phyloP scores from a whole-genome alignment of 2,329 filamentous ascomycete genomes.

The Hypoxylon sp. region DNA sequence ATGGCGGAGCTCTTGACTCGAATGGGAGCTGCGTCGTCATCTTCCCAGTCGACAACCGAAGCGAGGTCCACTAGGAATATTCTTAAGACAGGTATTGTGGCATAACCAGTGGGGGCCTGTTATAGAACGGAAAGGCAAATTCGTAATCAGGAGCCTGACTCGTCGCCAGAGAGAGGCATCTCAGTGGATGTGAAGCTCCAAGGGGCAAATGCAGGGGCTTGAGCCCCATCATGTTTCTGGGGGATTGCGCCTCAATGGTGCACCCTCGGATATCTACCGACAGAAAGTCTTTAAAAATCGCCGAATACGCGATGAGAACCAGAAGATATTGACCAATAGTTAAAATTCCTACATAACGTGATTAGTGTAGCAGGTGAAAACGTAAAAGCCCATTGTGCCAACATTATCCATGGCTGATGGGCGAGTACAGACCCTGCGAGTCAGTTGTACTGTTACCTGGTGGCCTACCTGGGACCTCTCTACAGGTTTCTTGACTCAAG shows the following conservation, averaged over 20 bases:
- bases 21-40: conserved; percentile 43
- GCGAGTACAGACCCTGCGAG: background rate
- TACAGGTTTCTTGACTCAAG: background rate
- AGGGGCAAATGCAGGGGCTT: conserved; percentile 44
- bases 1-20: conserved; percentile 23
- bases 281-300: conserved; percentile 19
- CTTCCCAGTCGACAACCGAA: conserved; percentile 38
- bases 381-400: background rate
- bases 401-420: background rate
- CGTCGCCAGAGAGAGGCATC: conserved; percentile 16
- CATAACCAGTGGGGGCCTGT: conserved; percentile 35
- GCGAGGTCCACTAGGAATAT: conserved; percentile 39
- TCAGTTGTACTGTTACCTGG: background rate
- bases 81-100: conserved; percentile 40
- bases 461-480: background rate
- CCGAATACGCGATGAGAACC: conserved; percentile 13
- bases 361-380: conserved; percentile 3
- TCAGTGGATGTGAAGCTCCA: conserved; percentile 33
- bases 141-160: conserved; percentile 30
- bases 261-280: conserved; percentile 22
- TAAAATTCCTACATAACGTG: conserved; percentile 2
- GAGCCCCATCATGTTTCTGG: conserved; percentile 32
- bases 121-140: conserved; percentile 22
- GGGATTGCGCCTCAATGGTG: conserved; percentile 29
- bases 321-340: background rate